phyloP scores from a whole-genome alignment of 1,284 basidiomycete genomes.

The Takashimella koratensis region DNA sequence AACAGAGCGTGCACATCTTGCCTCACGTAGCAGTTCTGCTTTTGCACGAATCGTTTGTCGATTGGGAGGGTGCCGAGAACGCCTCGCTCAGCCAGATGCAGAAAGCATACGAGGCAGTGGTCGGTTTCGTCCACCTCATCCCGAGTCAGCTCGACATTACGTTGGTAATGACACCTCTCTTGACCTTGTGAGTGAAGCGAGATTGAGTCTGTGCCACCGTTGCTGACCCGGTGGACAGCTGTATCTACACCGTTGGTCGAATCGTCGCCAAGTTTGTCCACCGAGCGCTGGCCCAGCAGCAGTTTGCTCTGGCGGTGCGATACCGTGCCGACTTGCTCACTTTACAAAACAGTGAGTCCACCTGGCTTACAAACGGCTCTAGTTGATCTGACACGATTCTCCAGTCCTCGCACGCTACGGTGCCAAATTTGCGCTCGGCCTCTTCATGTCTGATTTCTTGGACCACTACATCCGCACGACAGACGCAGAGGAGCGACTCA shows the following conservation, averaged over 20 bases:
- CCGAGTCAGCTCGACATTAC: constrained; percentile 41
- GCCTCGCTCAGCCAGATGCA: constrained; percentile 16
- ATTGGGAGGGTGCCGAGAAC: constrained; percentile 18
- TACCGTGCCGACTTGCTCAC: constrained; percentile 25
- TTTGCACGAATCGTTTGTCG: constrained; percentile 37
- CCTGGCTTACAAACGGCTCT: not conserved
- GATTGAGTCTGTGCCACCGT: too few species aligned
- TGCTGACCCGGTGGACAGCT: constrained; percentile 22
- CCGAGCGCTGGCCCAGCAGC: constrained; percentile 16
- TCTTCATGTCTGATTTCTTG: not conserved
- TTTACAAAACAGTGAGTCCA: not conserved
- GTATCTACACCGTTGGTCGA: constrained; percentile 32
- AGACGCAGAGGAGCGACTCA: not conserved
- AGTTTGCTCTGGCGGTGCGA: constrained; percentile 23
- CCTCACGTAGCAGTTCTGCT: constrained; percentile 33
- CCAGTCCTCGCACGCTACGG: not conserved
- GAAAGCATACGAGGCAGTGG: constrained; percentile 28
- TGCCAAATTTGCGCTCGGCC: not conserved
- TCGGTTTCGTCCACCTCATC: constrained; percentile 37
- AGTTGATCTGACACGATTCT: not conserved
- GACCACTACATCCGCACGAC: not conserved
- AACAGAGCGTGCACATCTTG: constrained; percentile 32
- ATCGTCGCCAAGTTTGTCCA: constrained; percentile 28
- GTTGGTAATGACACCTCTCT: constrained; percentile 26
- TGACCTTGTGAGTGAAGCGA: constrained; percentile 32